Percentiles rank a stretch among this genome's conserved stretches.
These are phyloP conservation scores for Corymbia calophylla DNA, from an alignment of 441 rosid species.

Conservation along the genomic window DNA sequence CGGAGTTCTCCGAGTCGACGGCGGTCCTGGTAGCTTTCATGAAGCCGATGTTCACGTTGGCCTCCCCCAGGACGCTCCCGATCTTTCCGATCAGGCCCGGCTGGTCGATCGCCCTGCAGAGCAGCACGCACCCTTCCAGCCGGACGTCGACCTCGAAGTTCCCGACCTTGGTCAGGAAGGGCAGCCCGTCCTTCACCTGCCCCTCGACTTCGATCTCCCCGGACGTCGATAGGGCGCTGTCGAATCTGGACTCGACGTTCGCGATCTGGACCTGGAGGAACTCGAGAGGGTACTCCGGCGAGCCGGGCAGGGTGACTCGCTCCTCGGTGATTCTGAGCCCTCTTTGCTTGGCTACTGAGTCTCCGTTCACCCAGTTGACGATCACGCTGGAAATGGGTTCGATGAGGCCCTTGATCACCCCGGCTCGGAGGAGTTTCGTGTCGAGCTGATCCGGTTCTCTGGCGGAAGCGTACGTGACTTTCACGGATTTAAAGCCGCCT, in stretches of 20 bases:
- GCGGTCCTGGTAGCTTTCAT: conserved; percentile 5
- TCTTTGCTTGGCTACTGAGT: conserved; percentile 12
- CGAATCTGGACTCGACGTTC: conserved; percentile 12
- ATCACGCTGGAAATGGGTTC: conserved; percentile 14
- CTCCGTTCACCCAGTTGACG: conserved; percentile 12
- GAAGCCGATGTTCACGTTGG: conserved; percentile 13
- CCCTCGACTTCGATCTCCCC: conserved; percentile 10
- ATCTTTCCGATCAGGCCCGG: conserved; percentile 8
- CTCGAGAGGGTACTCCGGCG: conserved; percentile 14
- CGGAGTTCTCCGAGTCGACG: background rate
- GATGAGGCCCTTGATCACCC: conserved; percentile 9
- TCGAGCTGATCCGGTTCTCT: conserved; percentile 17
- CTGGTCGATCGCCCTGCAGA: conserved; percentile 10
- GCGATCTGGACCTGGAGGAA: conserved; percentile 8
- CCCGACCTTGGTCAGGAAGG: conserved; percentile 10
- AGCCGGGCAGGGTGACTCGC: conserved; percentile 3
- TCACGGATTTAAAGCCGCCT: conserved; percentile 8
- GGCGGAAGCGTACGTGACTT: conserved; percentile 12
- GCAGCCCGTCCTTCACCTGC: conserved; percentile 6
- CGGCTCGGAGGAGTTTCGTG: conserved; percentile 12
- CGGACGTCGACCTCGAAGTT: conserved; percentile 7
- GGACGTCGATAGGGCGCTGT: conserved; percentile 5
- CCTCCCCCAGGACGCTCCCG: conserved; percentile 15
- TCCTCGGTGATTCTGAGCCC: conserved; percentile 10
- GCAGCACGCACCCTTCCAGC: conserved; percentile 11